phyloP scores from a whole-genome alignment of 2,329 filamentous ascomycete species.

The Xylariaceae sp. region DNA sequence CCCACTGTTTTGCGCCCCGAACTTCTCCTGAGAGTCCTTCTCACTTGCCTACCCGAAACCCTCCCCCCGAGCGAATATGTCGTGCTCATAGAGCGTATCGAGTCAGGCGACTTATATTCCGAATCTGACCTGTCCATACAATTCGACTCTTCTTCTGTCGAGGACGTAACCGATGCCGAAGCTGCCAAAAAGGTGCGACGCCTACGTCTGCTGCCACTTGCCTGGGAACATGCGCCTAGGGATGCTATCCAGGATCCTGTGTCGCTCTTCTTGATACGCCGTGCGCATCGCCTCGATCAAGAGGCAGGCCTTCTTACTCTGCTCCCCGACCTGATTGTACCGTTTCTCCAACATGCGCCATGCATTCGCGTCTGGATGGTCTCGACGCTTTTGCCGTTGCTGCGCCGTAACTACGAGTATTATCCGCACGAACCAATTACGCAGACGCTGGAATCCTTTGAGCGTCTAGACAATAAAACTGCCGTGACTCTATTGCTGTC shows the following conservation, averaged over 20 bases:
- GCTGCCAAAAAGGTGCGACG: slow-evolving; percentile 59
- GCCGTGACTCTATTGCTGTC: slow-evolving; percentile 59
- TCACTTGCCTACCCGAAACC: slow-evolving; percentile 73
- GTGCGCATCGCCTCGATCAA: slow-evolving; percentile 63
- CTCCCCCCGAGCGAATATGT: slow-evolving; percentile 58
- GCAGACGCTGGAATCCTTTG: slow-evolving; percentile 58
- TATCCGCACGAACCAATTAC: slow-evolving; percentile 47
- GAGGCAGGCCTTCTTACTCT: slow-evolving; percentile 67
- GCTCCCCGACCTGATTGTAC: slow-evolving; percentile 59
- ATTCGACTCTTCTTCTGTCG: slow-evolving; percentile 52
- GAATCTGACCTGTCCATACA: slow-evolving; percentile 33
- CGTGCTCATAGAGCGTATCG: slow-evolving; percentile 54
- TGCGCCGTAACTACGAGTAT: slow-evolving; percentile 65
- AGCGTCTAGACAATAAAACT: slow-evolving; percentile 50
- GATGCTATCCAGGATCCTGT: slow-evolving; percentile 50
- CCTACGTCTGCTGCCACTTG: slow-evolving; percentile 56
- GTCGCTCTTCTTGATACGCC: slow-evolving; percentile 59
- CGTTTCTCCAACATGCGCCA: slow-evolving; percentile 59
- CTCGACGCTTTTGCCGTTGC: slow-evolving; percentile 61
- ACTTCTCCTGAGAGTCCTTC: slow-evolving; percentile 63
- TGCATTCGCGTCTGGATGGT: slow-evolving; percentile 63
- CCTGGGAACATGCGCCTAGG: slow-evolving; percentile 41
- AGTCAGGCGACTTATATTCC: slow-evolving; percentile 40
- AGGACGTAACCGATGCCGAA: slow-evolving; percentile 54
- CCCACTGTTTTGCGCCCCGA: slow-evolving; percentile 55